Evolutionary conservation across 2,329 filamentous ascomycete genomes (phyloP).

Genomic region (Fusarium sp.): DNA sequence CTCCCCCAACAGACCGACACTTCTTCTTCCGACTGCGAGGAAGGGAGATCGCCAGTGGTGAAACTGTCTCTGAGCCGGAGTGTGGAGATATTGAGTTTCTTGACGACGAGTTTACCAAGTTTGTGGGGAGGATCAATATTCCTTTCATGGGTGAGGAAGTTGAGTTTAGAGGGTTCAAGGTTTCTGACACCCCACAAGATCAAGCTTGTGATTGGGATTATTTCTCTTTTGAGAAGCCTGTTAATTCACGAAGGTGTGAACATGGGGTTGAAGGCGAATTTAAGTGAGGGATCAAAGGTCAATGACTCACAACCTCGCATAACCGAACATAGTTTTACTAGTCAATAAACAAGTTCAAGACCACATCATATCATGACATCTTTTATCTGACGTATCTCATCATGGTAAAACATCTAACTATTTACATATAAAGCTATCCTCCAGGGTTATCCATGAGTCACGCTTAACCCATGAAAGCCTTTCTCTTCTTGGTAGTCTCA

Average conservation of each 20-base stretch:
- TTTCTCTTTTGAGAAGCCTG: neutral
- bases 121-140: neutral
- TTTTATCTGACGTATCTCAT: neutral
- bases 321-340: neutral
- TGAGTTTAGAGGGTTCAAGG: neutral
- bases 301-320: too few relatives aligned
- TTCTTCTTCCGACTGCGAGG: neutral
- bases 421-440: neutral
- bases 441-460: fast-evolving
- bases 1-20: neutral
- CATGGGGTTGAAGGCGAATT: neutral
- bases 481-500: constrained; percentile 53
- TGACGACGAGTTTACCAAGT: neutral
- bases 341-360: neutral
- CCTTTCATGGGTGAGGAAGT: neutral
- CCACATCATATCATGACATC: fast-evolving
- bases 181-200: neutral
- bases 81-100: neutral
- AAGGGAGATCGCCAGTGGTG: neutral
- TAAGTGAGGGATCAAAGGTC: neutral
- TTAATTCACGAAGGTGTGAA: neutral
- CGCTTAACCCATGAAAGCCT: constrained; percentile 4
- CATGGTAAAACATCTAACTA: neutral
- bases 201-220: fast-evolving
- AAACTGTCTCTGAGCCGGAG: neutral